Conservation (phyloP, 768 basidiomycete species). For the Crepidotus variabilis region DNA sequence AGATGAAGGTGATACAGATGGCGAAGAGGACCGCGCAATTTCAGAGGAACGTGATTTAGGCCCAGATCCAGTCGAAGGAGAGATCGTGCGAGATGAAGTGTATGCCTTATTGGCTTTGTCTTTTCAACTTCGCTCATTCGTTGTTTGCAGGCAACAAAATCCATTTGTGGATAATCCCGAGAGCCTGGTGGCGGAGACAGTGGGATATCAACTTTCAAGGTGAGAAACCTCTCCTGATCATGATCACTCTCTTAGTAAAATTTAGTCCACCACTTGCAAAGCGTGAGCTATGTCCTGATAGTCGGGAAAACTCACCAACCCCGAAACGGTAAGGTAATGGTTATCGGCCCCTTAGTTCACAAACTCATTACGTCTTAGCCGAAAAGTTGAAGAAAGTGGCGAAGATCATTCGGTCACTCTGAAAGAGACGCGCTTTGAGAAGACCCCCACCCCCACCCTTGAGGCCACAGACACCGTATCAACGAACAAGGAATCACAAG, state of each 20-base stretch:
- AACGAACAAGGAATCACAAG: too few relatives aligned
- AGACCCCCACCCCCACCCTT: not conserved
- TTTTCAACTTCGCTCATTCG: not conserved
- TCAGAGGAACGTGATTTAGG: conserved; percentile 3
- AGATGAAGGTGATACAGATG: conserved; percentile 12
- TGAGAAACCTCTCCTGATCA: not conserved
- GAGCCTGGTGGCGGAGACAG: not conserved
- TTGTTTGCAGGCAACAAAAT: not conserved
- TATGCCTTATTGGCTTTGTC: not conserved
- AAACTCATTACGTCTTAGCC: not conserved
- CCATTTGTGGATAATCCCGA: conserved; percentile 7
- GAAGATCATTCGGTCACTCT: not conserved
- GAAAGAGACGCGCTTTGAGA: not conserved
- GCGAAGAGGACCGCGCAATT: conserved; percentile 8
- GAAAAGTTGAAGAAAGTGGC: not conserved
- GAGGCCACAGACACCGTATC: too few relatives aligned
- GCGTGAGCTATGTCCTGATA: not conserved
- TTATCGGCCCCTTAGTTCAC: not conserved
- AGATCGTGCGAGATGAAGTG: conserved; percentile 12
- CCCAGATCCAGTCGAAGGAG: not conserved
- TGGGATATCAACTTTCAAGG: conserved; percentile 7
- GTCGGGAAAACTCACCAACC: conserved; percentile 9
- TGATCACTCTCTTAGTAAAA: too few relatives aligned
- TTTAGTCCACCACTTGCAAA: not conserved
- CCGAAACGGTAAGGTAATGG: conserved; percentile 9